Evolutionary conservation across 2,329 filamentous ascomycete genomes (phyloP).

Genomic region (Penicillium brasilianum): DNA sequence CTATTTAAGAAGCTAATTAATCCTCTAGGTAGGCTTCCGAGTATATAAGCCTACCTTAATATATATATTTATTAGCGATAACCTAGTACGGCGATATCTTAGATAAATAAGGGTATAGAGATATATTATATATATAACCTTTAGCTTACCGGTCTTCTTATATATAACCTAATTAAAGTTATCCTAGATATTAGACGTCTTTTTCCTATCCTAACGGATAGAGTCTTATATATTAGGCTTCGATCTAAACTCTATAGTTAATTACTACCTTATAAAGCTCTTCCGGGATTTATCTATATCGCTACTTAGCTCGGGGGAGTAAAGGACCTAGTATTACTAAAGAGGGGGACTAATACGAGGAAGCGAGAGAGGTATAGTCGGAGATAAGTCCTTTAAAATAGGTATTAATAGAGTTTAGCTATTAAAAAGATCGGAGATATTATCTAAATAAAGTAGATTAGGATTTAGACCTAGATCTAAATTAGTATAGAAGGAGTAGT

Average conservation of each 20-base stretch:
- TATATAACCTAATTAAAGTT: background rate
- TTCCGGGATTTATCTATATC: background rate
- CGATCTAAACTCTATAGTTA: background rate
- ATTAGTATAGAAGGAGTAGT: background rate
- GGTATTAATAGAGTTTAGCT: background rate
- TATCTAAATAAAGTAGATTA: background rate
- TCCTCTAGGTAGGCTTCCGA: background rate
- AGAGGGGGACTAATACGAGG: background rate
- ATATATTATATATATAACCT: background rate
- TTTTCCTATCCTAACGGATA: background rate
- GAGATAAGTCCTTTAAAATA: background rate
- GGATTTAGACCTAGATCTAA: slow-evolving; percentile 2
- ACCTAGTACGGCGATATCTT: background rate
- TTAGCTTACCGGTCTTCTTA: background rate
- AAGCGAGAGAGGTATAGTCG: background rate
- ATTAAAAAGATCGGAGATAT: background rate
- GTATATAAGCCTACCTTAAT: background rate
- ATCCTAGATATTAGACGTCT: background rate
- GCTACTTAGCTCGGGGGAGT: background rate
- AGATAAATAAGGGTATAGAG: background rate
- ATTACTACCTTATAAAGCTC: background rate
- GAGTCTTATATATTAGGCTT: slow-evolving; percentile 1
- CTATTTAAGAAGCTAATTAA: background rate
- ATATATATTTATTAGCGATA: background rate
- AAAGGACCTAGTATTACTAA: background rate